Percentiles rank a stretch among this genome's conserved stretches.
These are phyloP conservation scores for Meredithiella fracta DNA, from an alignment of 2,329 filamentous ascomycete genomes.

Conservation along the genomic window DNA sequence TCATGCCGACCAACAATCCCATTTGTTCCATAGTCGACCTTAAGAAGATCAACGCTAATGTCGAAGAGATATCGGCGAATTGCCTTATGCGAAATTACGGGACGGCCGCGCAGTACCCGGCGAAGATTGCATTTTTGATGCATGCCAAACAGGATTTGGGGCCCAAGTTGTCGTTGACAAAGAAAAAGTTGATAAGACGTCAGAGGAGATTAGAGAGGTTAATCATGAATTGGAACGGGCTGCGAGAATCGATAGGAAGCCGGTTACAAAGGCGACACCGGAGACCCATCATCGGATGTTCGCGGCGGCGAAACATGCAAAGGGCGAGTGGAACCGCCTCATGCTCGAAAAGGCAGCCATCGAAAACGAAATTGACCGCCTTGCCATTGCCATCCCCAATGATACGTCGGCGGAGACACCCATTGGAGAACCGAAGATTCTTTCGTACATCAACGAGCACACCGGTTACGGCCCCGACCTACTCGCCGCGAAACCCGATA, in stretches of 20 bases:
- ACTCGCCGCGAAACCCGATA: constrained; percentile 17
- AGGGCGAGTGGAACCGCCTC: constrained; percentile 42
- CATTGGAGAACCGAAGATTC: constrained; percentile 44
- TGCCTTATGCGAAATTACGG: constrained; percentile 74
- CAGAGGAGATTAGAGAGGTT: not conserved
- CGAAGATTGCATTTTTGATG: constrained; percentile 38
- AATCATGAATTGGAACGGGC: constrained; percentile 23
- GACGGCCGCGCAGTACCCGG: constrained; percentile 35
- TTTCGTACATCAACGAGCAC: constrained; percentile 65
- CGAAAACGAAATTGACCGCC: constrained; percentile 47
- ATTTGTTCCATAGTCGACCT: constrained; percentile 69
- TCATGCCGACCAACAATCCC: constrained; percentile 47
- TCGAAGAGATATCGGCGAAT: constrained; percentile 64
- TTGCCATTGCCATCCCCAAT: constrained; percentile 73
- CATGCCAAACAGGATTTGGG: constrained; percentile 20
- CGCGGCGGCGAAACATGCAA: constrained; percentile 46
- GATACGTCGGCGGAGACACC: constrained; percentile 66
- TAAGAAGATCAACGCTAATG: constrained; percentile 77
- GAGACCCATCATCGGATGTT: constrained; percentile 38
- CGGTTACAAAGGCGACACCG: constrained; percentile 21
- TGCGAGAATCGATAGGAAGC: constrained; percentile 22
- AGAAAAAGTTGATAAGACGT: not conserved
- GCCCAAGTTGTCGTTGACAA: not conserved
- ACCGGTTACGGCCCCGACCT: constrained; percentile 19
- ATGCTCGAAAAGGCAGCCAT: constrained; percentile 46